These are phyloP conservation scores for Annona cherimola DNA, from an alignment of 164 flowering plant genomes.

Conservation along the genomic window DNA sequence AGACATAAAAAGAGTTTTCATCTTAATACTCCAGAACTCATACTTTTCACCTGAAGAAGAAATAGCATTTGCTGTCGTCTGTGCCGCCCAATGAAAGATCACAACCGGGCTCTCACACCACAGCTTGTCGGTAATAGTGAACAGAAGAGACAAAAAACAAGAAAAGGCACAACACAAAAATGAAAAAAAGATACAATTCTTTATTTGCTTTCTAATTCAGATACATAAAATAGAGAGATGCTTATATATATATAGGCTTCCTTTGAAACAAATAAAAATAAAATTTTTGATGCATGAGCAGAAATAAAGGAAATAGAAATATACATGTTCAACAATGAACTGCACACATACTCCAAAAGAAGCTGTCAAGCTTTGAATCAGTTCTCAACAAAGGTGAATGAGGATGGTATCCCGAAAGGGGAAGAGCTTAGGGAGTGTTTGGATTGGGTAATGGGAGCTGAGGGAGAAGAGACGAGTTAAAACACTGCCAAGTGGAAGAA, in stretches of 20 bases:
- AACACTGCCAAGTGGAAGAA: constrained; percentile 35
- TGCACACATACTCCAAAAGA: too few species aligned
- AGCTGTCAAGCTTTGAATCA: too few species aligned
- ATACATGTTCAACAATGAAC: too few species aligned
- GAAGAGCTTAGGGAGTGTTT: constrained; percentile 44
- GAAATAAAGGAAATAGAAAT: too few species aligned
- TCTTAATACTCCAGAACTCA: background rate
- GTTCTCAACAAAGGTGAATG: constrained; percentile 8
- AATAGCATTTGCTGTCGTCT: background rate
- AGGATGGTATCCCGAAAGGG: constrained; percentile 29
- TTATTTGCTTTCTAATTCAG: too few species aligned
- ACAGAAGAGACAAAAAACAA: background rate
- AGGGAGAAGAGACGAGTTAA: constrained; percentile 29
- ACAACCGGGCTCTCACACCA: background rate
- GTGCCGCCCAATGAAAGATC: background rate
- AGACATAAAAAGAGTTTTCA: background rate
- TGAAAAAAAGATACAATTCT: too few species aligned
- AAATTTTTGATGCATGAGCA: too few species aligned
- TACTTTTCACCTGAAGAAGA: background rate
- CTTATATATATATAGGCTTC: too few species aligned
- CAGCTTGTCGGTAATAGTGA: background rate
- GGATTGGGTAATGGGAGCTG: constrained; percentile 44
- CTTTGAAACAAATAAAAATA: too few species aligned
- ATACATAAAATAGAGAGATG: too few species aligned
- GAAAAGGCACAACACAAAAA: background rate